phyloP scores from a whole-genome alignment of 805 yeast species.

The Wickerhamomyces hampshirensis region DNA sequence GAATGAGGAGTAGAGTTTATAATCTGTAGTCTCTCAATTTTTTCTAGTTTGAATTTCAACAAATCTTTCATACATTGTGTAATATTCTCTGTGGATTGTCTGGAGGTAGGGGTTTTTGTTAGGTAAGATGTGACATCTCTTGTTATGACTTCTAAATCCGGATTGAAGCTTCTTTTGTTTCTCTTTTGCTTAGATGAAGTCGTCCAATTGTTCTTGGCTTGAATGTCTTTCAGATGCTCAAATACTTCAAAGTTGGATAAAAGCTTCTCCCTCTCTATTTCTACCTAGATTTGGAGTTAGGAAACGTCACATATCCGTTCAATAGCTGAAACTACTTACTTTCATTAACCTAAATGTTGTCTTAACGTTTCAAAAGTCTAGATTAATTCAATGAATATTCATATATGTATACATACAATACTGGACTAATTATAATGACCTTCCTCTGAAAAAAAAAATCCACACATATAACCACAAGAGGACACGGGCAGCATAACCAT shows the following conservation, averaged over 20 bases:
- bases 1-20: slow-evolving; percentile 77
- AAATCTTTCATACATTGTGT: slow-evolving; percentile 26
- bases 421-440: no score
- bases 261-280: slow-evolving; percentile 46
- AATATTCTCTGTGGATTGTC: slow-evolving; percentile 25
- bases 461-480: no score
- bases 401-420: no score
- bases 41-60: slow-evolving; percentile 53
- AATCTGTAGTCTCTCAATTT: slow-evolving; percentile 80
- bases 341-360: no score
- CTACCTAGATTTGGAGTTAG: no score
- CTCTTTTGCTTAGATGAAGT: slow-evolving; percentile 15
- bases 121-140: slow-evolving; percentile 26
- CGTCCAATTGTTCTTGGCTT: slow-evolving; percentile 32
- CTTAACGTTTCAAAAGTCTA: no score
- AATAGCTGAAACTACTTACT: no score
- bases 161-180: slow-evolving; percentile 26
- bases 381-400: no score
- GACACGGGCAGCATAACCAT: no score
- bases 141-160: slow-evolving; percentile 31
- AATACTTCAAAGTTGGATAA: slow-evolving; percentile 54
- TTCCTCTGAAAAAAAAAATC: no score
- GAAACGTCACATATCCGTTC: no score
- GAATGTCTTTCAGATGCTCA: slow-evolving; percentile 42
- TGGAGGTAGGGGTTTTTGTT: slow-evolving; percentile 11